Evolutionary conservation across 148 eudicot species (phyloP).

Genomic region (Camellia granthamiana): DNA sequence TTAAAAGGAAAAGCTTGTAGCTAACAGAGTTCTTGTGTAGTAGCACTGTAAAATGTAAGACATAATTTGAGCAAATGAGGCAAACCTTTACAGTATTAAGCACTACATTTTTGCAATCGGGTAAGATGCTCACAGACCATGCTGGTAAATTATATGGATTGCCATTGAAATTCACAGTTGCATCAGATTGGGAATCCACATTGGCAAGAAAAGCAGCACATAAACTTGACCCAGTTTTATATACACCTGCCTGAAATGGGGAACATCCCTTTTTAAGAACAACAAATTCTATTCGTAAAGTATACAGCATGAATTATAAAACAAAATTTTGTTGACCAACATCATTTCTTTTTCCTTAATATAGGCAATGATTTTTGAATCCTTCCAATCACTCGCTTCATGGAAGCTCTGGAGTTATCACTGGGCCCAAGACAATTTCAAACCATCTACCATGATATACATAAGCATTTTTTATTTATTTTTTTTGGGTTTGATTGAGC

Average conservation of each 20-base stretch:
- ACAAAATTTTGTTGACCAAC: too few species aligned
- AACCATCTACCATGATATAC: too few species aligned
- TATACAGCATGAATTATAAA: too few species aligned
- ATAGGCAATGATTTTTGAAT: too few species aligned
- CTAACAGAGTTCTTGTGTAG: background rate
- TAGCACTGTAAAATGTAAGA: background rate
- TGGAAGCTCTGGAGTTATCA: too few species aligned
- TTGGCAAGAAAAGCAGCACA: slow-evolving; percentile 94
- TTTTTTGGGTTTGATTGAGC: background rate
- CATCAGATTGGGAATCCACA: slow-evolving; percentile 61
- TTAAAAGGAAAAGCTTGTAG: background rate
- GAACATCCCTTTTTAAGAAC: background rate
- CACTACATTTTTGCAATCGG: slow-evolving; percentile 90
- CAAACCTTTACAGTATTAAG: slow-evolving; percentile 89
- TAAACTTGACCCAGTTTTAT: slow-evolving; percentile 63
- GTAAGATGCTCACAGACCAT: slow-evolving; percentile 99
- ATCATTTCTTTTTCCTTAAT: too few species aligned
- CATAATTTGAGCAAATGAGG: slow-evolving; percentile 1
- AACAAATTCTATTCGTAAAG: too few species aligned
- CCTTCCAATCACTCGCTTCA: too few species aligned
- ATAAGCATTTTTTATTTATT: too few species aligned
- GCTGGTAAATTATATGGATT: slow-evolving; percentile 78
- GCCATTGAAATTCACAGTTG: slow-evolving; percentile 70
- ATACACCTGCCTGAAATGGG: slow-evolving; percentile 57
- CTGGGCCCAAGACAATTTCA: too few species aligned